A percentile compares a stretch with the other conserved stretches of the same genome.
Conservation (phyloP, 2,329 filamentous ascomycete genomes). For the Sporothrix dimorphospora region DNA sequence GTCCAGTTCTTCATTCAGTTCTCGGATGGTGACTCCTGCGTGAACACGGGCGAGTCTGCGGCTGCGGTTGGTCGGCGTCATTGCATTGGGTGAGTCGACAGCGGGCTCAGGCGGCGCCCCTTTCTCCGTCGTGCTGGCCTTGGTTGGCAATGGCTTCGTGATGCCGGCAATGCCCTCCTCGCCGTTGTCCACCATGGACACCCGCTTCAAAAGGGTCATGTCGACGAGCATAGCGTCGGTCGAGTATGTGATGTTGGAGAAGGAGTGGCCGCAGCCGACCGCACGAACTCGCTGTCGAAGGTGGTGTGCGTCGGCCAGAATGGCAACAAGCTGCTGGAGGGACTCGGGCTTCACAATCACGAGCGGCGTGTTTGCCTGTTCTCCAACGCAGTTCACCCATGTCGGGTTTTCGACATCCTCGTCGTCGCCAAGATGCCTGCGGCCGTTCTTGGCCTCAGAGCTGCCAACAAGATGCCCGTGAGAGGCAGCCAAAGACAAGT, state of each 20-base stretch:
- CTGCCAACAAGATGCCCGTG: conserved; percentile 21
- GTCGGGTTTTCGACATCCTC: not conserved
- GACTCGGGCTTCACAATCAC: conserved; percentile 33
- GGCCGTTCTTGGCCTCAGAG: conserved; percentile 13
- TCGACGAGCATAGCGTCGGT: conserved; percentile 35
- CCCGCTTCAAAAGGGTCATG: conserved; percentile 31
- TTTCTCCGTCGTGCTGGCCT: not conserved
- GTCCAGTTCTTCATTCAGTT: conserved; percentile 37
- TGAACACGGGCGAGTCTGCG: conserved; percentile 34
- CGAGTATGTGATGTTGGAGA: conserved; percentile 36
- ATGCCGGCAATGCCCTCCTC: conserved; percentile 31
- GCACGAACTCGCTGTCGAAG: conserved; percentile 35
- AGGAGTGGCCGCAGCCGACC: conserved; percentile 38
- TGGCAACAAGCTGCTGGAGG: conserved; percentile 35
- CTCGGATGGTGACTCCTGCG: conserved; percentile 35
- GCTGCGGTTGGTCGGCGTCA: conserved; percentile 27
- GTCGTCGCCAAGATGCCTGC: not conserved
- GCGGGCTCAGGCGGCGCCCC: not conserved
- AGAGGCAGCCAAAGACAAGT: conserved; percentile 26
- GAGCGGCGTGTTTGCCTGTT: conserved; percentile 35
- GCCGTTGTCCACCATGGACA: conserved; percentile 34
- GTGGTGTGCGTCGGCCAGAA: conserved; percentile 33
- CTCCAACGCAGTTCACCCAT: conserved; percentile 36
- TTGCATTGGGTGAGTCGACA: not conserved
- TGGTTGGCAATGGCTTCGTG: conserved; percentile 1